Evolutionary conservation across 768 basidiomycete genomes (phyloP), one percentile per base, ranked within the genome.

Genomic region (Boletus edulis): DNA sequence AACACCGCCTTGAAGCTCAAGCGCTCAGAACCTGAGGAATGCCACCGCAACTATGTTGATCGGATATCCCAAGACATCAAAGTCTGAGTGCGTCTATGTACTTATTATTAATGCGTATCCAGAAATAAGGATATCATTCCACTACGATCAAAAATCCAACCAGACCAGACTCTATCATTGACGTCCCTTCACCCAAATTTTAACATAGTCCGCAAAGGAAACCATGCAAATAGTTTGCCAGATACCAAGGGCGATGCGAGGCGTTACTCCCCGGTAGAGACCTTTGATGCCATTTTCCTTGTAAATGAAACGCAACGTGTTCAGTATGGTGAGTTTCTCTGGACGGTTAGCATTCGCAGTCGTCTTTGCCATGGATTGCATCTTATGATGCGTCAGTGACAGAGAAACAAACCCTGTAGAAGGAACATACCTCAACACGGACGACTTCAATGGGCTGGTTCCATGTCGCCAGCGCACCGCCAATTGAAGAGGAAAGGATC

Each of bases 221-320:
- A 98, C 96, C 96, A 99, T 99, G 80, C 97, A 99, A 62, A 98
- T 80, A 8, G 94, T 97, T 75, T 97, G 94, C 94, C 94, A 97
- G 69, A 96, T 82, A 56, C 96, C 94, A 56, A 99, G 84, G 58
- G 85, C 97, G 65, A 99, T 92, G 55, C 97, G 91, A 55, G 97
- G 97, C 0, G 94, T 92, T 20, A 99, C 96, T 64, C 97, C 97
- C 46, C 97, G 87, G 79, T 99, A 99, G 32, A 99, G 79, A 32
- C 96, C 97, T 73, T 90, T 94, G 67, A 99, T 78, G 51, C 97
- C 97, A 71, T 96, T 98, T 74, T 94, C 92, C 69, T 82, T 85
- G 83, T 98, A 98, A 68, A 99, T 91, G 75, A 93, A 98, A n/a
- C 73, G 77, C 52, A 98, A 76, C 1, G 95, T 98, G 76, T 90